These are phyloP conservation scores for Didymellaceae sp. DNA, from an alignment of 2,329 filamentous ascomycete species.

Conservation along the genomic window DNA sequence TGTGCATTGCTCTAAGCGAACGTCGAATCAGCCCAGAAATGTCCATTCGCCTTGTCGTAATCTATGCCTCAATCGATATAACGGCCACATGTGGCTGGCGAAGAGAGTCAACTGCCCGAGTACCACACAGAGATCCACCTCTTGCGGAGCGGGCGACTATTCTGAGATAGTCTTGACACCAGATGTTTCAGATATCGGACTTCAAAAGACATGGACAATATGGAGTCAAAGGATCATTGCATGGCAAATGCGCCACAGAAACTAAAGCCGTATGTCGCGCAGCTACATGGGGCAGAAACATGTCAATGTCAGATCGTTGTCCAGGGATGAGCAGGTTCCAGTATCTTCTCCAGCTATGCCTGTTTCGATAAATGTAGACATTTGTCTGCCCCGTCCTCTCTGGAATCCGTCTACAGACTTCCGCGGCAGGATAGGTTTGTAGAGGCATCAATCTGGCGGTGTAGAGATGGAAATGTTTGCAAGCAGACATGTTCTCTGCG, in stretches of 20 bases:
- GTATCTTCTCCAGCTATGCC: background rate
- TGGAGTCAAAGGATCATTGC: background rate
- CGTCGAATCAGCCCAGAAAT: background rate
- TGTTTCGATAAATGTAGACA: too few species aligned
- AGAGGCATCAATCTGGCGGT: too few species aligned
- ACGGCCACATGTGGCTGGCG: background rate
- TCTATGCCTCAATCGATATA: background rate
- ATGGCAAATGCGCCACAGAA: background rate
- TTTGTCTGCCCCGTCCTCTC: too few species aligned
- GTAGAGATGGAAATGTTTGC: too few species aligned
- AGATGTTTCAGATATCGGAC: conserved; percentile 2
- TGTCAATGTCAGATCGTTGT: background rate
- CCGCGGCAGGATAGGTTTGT: too few species aligned
- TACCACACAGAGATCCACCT: too few species aligned
- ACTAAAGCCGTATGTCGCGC: background rate
- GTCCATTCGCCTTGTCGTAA: conserved; percentile 4
- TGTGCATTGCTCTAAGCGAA: background rate
- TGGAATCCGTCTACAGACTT: too few species aligned
- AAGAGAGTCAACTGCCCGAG: too few species aligned
- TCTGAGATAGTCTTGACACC: conserved; percentile 1
- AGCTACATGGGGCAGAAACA: background rate
- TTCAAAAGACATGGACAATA: background rate
- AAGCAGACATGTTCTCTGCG: too few species aligned
- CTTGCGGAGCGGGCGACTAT: conserved; percentile 1
- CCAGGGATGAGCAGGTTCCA: background rate